Evolutionary conservation across 2,329 filamentous ascomycete genomes (phyloP), one percentile per base, ranked within the genome.

Genomic region (Cladosporium sp.): DNA sequence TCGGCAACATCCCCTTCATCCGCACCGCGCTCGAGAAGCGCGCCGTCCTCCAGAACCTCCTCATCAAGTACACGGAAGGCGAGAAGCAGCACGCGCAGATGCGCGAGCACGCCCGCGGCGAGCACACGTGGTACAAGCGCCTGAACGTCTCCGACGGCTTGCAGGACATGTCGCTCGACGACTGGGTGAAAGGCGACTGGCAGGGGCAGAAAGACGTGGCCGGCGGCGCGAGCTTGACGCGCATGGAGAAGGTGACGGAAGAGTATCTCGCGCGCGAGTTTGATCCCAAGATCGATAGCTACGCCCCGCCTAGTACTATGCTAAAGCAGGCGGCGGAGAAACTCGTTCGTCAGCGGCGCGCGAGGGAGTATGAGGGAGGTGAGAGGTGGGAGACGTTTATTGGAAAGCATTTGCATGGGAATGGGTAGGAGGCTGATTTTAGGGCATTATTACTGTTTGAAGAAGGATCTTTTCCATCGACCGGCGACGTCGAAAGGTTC

Each of bases 61-160:
- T 77, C 45, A 74, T 77, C 64, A 77, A 76, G 52, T 77, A 76
- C 59, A 77, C 74, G 4, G 73, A 76, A 56, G 73, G 74, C 30
- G 74, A 77, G 55, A 68, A 71, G 38, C 66, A 71, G 50, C 74
- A 77, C 54, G 66, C 72, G 34, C 69, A 68, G 47, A 76, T 76
- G 72, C 64, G 71, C 8, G 65, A 69, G 19, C 69, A 73, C 20
- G 73, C 73, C 1, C 67, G 66, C 32, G 74, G 74, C 37, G 72
- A 77, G 56, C 65, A 76, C 51, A 71, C 70, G 1, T 77, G 73
- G 74, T 77, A 76, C 57, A 77, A 77, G 58, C 67, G 74, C 1
- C 57, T 77, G 3, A 76, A 77, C 48, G 73, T 76, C 20, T 65
- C 69, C 18, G 61, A 66, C 22, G 74, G 74, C 0, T 63, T 77